phyloP scores from a whole-genome alignment of 306 rosid species.

The Datisca glomerata region DNA sequence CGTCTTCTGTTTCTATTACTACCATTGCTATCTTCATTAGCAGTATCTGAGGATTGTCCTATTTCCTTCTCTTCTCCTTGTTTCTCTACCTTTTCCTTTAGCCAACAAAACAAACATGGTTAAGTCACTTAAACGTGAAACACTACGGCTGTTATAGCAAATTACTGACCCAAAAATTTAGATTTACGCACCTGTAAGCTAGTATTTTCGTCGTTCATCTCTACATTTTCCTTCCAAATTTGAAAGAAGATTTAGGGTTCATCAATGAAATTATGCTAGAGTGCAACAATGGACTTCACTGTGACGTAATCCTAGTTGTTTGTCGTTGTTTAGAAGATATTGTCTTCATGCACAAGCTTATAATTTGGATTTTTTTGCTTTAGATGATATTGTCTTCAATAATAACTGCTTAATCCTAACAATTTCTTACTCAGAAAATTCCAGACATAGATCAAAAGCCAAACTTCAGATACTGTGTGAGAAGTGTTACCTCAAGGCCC shows the following conservation, averaged over 20 bases:
- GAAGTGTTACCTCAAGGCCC: constrained; percentile 27
- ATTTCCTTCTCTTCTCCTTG: constrained; percentile 24
- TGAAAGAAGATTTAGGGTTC: background rate
- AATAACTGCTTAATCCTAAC: no score
- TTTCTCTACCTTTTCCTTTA: no score
- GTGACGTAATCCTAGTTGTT: no score
- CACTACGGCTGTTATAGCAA: background rate
- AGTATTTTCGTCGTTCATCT: constrained; percentile 17
- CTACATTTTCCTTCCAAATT: constrained; percentile 36
- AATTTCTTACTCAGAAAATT: background rate
- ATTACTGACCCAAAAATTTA: background rate
- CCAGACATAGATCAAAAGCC: background rate
- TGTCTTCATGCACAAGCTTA: no score
- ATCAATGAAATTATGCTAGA: background rate
- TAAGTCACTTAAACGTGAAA: constrained; percentile 4
- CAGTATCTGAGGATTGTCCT: constrained; percentile 10
- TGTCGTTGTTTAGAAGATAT: no score
- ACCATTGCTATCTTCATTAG: constrained; percentile 23
- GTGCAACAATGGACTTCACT: background rate
- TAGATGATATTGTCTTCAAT: no score
- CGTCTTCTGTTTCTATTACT: constrained; percentile 24
- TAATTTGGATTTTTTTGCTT: no score
- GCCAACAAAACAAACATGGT: constrained; percentile 15
- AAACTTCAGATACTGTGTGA: background rate
- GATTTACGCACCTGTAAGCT: constrained; percentile 25